These are phyloP conservation scores for Tubosaeta sp. DNA, from an alignment of 768 basidiomycete genomes.

Conservation along the genomic window DNA sequence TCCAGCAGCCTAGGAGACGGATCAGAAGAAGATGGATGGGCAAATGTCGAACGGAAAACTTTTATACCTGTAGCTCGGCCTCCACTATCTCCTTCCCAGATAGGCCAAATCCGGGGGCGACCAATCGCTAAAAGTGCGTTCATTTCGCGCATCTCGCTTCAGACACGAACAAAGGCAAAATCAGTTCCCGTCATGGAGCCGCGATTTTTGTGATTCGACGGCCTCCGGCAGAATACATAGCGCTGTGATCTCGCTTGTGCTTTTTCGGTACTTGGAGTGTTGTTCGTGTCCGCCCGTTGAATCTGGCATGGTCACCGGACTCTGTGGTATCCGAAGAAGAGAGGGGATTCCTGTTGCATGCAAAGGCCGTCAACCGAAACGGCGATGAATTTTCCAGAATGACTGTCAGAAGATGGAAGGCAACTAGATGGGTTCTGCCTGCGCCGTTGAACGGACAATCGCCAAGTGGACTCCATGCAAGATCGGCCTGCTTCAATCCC, in stretches of 20 bases:
- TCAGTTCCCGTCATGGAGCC: background rate
- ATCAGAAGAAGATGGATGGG: background rate
- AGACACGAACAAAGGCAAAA: background rate
- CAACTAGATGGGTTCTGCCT: background rate
- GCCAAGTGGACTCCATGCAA: background rate
- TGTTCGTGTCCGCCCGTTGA: background rate
- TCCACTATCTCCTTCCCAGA: background rate
- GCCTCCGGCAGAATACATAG: background rate
- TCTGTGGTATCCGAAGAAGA: background rate
- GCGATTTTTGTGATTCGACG: constrained; percentile 16
- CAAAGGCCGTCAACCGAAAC: background rate
- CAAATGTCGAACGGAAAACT: background rate
- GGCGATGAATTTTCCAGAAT: background rate
- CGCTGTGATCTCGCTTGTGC: background rate
- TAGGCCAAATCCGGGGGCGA: background rate
- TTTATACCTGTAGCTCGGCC: constrained; percentile 15
- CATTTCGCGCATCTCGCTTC: background rate
- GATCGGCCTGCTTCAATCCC: too few species aligned
- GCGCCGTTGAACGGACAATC: background rate
- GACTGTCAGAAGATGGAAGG: background rate
- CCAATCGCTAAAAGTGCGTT: constrained; percentile 22
- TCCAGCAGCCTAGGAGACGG: constrained; percentile 1
- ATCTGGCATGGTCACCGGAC: constrained; percentile 4
- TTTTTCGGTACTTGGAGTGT: constrained; percentile 2
- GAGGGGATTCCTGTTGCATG: background rate